Base-by-base conservation (phyloP, 2,329 filamentous ascomycete species). In the Calonectria montana region DNA sequence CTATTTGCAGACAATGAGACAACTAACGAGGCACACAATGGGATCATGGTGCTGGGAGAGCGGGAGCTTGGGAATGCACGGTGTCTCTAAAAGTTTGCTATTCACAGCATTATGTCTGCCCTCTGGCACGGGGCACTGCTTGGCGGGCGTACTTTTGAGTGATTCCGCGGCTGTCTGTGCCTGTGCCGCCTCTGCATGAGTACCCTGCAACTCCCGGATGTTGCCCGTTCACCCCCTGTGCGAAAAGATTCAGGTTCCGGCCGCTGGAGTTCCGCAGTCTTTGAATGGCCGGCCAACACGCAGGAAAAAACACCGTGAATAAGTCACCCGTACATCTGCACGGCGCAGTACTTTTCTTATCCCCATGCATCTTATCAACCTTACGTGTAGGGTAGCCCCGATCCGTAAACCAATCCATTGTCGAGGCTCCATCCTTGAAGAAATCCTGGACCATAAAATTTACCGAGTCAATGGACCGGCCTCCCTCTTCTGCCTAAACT, bases 401-500 rank as follows among this genome's bases (percentile, higher is more conserved):
- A 71, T 67, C 63, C 53, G 53, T 59, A 59, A 59, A 73, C 65
- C 67, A 78, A 78, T 74, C 74, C 76, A 77, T 74, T 74, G 72
- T 75, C 53, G 21, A 59, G 53, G 35, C 67, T 78, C 76, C 65
- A 72, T 78, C 70, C 74, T 67, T 71, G 53, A 45, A 72, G 71
- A 71, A 71, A 65, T 57, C 65, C 39, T 67, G 63, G 69, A 21
- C 72, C 67, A 67, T 70, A 74, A 72, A 75, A 77, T 77, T 78
- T 78, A 75, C 75, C 74, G 70, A 78, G 61, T 72, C 65, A 78
- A 65, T 67, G 71, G 75, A 74, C 72, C 74, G 65, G 69, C 74
- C 75, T 73, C 66, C 73, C 72, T 74, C 74, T 78, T 78, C 76
- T 78, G 76, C 76, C 76, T 77, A 77, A 76, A 76, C 53, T 61